These are phyloP conservation scores for Boletus bicolor DNA, from an alignment of 768 basidiomycete genomes.

Conservation along the genomic window DNA sequence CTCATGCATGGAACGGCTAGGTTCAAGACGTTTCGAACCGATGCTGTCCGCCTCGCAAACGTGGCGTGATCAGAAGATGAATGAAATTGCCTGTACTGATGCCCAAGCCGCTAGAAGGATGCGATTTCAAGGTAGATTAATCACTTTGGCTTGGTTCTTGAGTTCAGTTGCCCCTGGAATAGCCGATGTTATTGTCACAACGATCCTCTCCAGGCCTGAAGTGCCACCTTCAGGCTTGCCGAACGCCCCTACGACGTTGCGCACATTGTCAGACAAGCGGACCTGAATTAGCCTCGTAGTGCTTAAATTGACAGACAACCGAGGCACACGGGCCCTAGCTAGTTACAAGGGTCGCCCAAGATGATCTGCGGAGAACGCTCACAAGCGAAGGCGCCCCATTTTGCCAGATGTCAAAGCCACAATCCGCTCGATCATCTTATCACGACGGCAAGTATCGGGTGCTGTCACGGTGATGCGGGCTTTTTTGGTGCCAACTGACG, in stretches of 20 bases:
- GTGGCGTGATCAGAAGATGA: slow-evolving; percentile 29
- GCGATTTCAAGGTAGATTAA: slow-evolving; percentile 38
- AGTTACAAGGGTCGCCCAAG: not conserved
- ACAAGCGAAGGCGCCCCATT: not conserved
- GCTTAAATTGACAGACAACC: not conserved
- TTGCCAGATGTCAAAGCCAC: not conserved
- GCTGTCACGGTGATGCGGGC: not conserved
- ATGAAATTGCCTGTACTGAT: slow-evolving; percentile 32
- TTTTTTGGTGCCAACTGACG: not conserved
- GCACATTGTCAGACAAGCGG: not conserved
- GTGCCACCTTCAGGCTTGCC: not conserved
- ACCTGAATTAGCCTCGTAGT: not conserved
- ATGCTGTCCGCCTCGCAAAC: slow-evolving; percentile 41
- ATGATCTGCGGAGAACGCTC: not conserved
- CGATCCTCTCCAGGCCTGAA: not conserved
- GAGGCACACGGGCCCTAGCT: not conserved
- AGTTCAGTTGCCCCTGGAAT: slow-evolving; percentile 41
- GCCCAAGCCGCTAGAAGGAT: slow-evolving; percentile 46
- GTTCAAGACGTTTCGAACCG: slow-evolving; percentile 32
- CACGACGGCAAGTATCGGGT: not conserved
- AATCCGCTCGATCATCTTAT: not conserved
- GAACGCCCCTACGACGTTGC: not conserved
- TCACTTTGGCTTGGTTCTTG: slow-evolving; percentile 42
- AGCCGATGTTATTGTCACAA: slow-evolving; percentile 37
- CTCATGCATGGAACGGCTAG: slow-evolving; percentile 47